Evolutionary conservation across 164 flowering plant genomes (phyloP), one percentile per base, ranked within the genome.

Genomic region (Pachysandra terminalis): DNA sequence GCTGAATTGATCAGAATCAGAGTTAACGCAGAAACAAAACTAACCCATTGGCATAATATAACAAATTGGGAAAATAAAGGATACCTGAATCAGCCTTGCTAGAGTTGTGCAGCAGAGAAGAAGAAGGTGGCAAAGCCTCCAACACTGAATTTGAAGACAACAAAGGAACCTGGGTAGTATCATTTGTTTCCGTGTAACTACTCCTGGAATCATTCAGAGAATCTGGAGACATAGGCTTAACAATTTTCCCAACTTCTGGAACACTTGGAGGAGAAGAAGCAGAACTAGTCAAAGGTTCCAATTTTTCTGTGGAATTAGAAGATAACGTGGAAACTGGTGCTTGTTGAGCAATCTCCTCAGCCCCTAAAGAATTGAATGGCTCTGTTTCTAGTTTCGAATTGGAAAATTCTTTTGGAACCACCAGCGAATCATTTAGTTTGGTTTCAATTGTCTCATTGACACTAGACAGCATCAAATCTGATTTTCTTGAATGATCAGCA

Each of bases 81-180:
- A 49, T 25, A 72, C 79, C 69, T 61, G 79, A 72, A 69, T 61
- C 54, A 21, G 19, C 52, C 52, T 61, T 35, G 61, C 40, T 63
- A 35, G 65, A 59, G 24, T 59, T 28, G 17, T 35, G 26, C 6
- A 55, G 35, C 17, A 28, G 24, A 25, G 17, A 57, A 40, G 23
- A 40, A 0, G 56, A 32, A 32, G 71, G 25, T 9, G 3, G n/a
- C 52, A 28, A 6, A 48, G 61, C 22, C 45, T 40, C 56, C 27
- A 23, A 15, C 19, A 25, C 55, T 9, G 65, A 66, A 56, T 66
- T 66, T 9, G 57, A 56, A 28, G 60, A 37, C 15, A 14, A 52
- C 16, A 21, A 24, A 24, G 25, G 17, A 45, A 1, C 28, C 25
- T n/a, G 8, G 37, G 26, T 51, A 70, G 7, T 35, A 45, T 57